These are phyloP conservation scores for Trypanosoma congolense DNA, from an alignment of 208 protist genomes.

Conservation along the genomic window DNA sequence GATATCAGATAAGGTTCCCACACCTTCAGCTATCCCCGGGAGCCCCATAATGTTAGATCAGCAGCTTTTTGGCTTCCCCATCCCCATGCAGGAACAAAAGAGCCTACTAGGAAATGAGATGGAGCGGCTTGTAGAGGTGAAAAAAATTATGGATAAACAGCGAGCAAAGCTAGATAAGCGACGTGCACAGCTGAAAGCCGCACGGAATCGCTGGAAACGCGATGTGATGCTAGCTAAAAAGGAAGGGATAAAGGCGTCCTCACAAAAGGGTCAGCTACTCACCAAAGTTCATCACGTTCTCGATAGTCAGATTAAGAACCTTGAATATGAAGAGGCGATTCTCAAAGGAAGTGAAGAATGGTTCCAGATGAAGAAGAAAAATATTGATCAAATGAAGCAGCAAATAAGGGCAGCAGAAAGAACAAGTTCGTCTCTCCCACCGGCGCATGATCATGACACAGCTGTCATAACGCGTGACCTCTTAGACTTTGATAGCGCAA, in stretches of 20 bases:
- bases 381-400: constrained; percentile 51
- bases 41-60: not conserved
- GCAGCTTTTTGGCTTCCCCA: constrained; percentile 18
- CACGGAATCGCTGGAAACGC: constrained; percentile 73
- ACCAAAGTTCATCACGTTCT: constrained; percentile 54
- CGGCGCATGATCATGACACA: constrained; percentile 36
- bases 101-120: constrained; percentile 45
- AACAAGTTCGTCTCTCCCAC: constrained; percentile 6
- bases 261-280: constrained; percentile 57
- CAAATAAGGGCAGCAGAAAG: constrained; percentile 60
- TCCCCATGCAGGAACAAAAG: constrained; percentile 42
- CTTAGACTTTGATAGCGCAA: constrained; percentile 41
- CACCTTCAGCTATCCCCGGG: not conserved
- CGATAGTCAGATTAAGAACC: constrained; percentile 50
- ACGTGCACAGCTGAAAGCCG: constrained; percentile 43
- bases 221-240: constrained; percentile 68
- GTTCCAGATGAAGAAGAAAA: constrained; percentile 74
- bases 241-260: constrained; percentile 67
- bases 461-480: constrained; percentile 46
- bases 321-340: constrained; percentile 66
- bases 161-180: constrained; percentile 52
- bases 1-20: constrained; percentile 1
- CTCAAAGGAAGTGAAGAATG: constrained; percentile 67
- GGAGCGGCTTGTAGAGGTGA: constrained; percentile 42
- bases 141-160: constrained; percentile 50